Evolutionary conservation across 106 monocot species (phyloP).

Genomic region (Phalaenopsis aphrodite): DNA sequence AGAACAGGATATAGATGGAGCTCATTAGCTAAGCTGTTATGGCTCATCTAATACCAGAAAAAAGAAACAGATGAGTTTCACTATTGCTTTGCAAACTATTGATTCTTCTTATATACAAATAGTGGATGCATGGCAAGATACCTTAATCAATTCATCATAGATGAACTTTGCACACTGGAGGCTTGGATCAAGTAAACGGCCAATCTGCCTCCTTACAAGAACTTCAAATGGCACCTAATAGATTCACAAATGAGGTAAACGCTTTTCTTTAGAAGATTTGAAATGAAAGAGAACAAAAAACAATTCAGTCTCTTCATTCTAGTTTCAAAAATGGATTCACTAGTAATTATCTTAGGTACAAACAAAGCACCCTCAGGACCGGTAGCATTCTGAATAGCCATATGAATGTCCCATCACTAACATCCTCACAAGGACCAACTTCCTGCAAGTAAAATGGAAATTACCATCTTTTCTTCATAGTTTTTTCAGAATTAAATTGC

Average conservation of each 20-base stretch:
- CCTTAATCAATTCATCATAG: slow-evolving; percentile 97
- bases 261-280: neutral
- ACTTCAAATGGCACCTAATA: slow-evolving; percentile 95
- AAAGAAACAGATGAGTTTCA: neutral
- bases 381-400: slow-evolving; percentile 97
- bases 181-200: slow-evolving; percentile 90
- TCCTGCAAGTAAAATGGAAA: slow-evolving; percentile 35
- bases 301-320: neutral
- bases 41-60: slow-evolving; percentile 64
- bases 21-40: slow-evolving; percentile 68
- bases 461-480: neutral
- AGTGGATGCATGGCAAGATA: slow-evolving; percentile 16
- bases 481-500: neutral
- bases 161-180: slow-evolving; percentile 97
- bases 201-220: slow-evolving; percentile 90
- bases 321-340: neutral
- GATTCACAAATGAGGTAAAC: neutral
- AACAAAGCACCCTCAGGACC: slow-evolving; percentile 93
- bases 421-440: slow-evolving; percentile 87
- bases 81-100: neutral
- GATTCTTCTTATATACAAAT: neutral
- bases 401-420: slow-evolving; percentile 90
- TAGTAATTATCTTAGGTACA: slow-evolving; percentile 71
- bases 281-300: neutral
- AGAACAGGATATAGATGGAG: slow-evolving; percentile 87